Conservation (phyloP, 306 rosid species). For the Carpinus viminea region DNA sequence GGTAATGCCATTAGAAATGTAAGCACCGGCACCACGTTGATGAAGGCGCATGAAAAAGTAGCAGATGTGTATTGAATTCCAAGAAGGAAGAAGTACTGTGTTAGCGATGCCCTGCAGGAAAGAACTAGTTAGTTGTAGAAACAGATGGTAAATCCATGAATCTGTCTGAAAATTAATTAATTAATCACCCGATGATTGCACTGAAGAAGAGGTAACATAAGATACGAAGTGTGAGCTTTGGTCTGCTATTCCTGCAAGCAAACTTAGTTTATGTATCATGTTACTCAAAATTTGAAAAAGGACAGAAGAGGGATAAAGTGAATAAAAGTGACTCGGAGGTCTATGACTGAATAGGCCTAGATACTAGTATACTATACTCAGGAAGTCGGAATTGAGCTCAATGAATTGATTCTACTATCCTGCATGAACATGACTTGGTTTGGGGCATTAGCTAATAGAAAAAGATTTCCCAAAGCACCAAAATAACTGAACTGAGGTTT, state of each 20-base stretch:
- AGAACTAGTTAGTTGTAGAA: background rate
- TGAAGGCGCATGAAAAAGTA: conserved; percentile 80
- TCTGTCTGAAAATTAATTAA: conserved; percentile 4
- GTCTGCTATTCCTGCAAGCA: conserved; percentile 64
- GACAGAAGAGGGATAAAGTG: background rate
- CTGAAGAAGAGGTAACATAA: conserved; percentile 79
- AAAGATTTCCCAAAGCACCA: conserved; percentile 1
- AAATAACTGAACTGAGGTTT: conserved; percentile 3
- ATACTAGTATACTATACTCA: background rate
- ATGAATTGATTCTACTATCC: conserved; percentile 4
- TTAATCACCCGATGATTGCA: conserved; percentile 78
- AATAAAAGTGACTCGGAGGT: conserved; percentile 7
- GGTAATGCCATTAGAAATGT: conserved; percentile 86
- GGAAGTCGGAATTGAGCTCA: conserved; percentile 4
- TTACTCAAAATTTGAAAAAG: background rate
- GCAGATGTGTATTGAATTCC: conserved; percentile 93
- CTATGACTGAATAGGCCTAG: conserved; percentile 11
- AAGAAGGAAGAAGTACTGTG: conserved; percentile 82
- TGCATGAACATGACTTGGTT: conserved; percentile 8
- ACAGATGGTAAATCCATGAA: background rate
- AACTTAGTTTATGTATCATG: conserved; percentile 12
- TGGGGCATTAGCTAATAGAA: conserved; percentile 10
- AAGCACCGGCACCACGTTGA: conserved; percentile 76
- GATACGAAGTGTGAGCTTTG: conserved; percentile 58
- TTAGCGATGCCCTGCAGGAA: conserved; percentile 65